phyloP scores from a whole-genome alignment of 2,329 filamentous ascomycete species.

The Pezicula carpinea region DNA sequence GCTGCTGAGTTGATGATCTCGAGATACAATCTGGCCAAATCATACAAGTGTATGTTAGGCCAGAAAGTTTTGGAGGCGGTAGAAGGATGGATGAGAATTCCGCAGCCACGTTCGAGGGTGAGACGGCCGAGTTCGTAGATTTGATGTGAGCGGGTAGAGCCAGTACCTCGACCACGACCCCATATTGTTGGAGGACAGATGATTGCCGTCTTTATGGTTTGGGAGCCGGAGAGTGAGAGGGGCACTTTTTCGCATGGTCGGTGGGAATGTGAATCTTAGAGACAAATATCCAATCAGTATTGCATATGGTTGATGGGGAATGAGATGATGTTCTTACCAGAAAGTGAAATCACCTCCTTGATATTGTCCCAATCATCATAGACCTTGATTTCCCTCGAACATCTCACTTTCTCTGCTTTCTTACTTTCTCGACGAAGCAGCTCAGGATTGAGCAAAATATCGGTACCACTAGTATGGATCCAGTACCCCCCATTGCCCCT shows the following conservation, averaged over 20 bases:
- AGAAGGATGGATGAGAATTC: constrained; percentile 44
- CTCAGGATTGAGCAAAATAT: constrained; percentile 31
- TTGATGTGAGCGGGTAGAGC: constrained; percentile 48
- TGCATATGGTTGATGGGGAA: background rate
- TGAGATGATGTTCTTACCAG: background rate
- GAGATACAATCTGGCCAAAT: constrained; percentile 49
- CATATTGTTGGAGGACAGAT: constrained; percentile 62
- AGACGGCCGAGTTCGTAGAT: constrained; percentile 45
- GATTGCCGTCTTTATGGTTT: constrained; percentile 51
- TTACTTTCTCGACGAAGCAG: too few relatives aligned
- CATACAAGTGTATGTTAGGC: constrained; percentile 55
- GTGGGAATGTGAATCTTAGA: constrained; percentile 47
- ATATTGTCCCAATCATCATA: constrained; percentile 58
- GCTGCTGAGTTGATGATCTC: constrained; percentile 49
- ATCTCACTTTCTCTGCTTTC: constrained; percentile 25
- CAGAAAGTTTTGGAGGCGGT: constrained; percentile 38
- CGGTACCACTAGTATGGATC: constrained; percentile 45
- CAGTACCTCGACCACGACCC: constrained; percentile 50
- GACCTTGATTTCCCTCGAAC: constrained; percentile 36
- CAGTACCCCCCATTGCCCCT: constrained; percentile 44
- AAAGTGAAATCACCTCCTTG: constrained; percentile 40
- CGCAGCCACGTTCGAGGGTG: constrained; percentile 44
- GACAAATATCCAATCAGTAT: background rate
- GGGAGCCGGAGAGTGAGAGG: constrained; percentile 33
- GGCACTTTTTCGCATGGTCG: constrained; percentile 67